phyloP scores from a whole-genome alignment of 768 basidiomycete species.

The Tephrocybe sp. region DNA sequence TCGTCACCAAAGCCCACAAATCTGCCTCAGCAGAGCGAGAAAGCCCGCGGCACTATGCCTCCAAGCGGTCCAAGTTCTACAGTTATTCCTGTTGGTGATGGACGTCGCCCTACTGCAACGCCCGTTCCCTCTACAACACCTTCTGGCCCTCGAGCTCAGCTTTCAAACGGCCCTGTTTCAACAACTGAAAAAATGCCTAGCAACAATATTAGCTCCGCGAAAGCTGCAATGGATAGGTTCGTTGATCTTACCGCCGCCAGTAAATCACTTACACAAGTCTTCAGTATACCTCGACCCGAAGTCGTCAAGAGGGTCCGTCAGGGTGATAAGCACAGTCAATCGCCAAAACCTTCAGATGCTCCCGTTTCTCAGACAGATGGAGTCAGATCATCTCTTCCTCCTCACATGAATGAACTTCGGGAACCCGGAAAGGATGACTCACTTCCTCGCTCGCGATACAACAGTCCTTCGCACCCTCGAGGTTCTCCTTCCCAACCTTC shows the following conservation, averaged over 20 bases:
- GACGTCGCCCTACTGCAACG: conserved; percentile 32
- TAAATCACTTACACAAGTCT: conserved; percentile 3
- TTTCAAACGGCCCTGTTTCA: conserved; percentile 29
- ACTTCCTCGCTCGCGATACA: conserved; percentile 21
- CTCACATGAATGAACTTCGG: conserved; percentile 18
- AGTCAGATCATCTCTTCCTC: conserved; percentile 12
- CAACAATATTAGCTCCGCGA: conserved; percentile 39
- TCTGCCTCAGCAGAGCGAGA: conserved; percentile 24
- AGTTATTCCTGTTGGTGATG: conserved; percentile 26
- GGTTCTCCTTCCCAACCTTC: conserved; percentile 17
- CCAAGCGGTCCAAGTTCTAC: conserved; percentile 40
- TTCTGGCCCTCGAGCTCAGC: conserved; percentile 58
- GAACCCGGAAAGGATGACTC: conserved; percentile 21
- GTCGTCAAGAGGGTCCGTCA: conserved; percentile 63
- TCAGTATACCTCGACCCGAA: conserved; percentile 75
- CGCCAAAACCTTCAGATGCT: conserved; percentile 26
- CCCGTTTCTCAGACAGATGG: conserved; percentile 12
- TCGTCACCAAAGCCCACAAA: conserved; percentile 29
- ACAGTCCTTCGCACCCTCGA: conserved; percentile 21
- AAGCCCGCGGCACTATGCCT: conserved; percentile 29
- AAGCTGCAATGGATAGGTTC: conserved; percentile 68
- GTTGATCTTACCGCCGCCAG: conserved; percentile 9
- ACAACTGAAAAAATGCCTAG: conserved; percentile 24
- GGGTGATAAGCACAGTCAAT: conserved; percentile 34
- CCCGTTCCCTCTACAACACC: conserved; percentile 37